A percentile compares a stretch with the other conserved stretches of the same genome.
Evolutionary conservation across 257 asterid genomes (phyloP).

Genomic region (Agastache rugosa): DNA sequence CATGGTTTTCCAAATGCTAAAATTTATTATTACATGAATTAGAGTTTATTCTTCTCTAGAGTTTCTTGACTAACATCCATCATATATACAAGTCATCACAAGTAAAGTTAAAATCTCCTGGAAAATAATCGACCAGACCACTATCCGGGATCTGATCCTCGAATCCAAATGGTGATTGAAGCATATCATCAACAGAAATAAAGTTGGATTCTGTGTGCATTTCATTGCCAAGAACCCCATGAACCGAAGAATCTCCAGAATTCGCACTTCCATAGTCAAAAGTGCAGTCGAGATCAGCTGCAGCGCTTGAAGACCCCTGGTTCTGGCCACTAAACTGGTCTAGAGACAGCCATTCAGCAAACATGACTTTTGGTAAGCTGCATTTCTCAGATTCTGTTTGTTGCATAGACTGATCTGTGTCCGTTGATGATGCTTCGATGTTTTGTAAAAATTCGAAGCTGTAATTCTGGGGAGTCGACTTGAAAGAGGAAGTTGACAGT

Average conservation of each 20-base stretch:
- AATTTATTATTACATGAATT: neutral
- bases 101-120: constrained; percentile 46
- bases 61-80: constrained; percentile 25
- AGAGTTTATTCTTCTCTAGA: constrained; percentile 40
- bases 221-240: constrained; percentile 34
- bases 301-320: constrained; percentile 27
- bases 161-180: constrained; percentile 49
- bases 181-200: constrained; percentile 44
- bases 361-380: constrained; percentile 65
- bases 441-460: constrained; percentile 46
- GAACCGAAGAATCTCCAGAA: constrained; percentile 46
- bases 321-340: constrained; percentile 51
- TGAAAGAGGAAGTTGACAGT: constrained; percentile 34
- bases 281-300: constrained; percentile 25
- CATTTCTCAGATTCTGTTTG: constrained; percentile 35
- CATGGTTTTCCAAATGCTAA: constrained; percentile 13
- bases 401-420: constrained; percentile 49
- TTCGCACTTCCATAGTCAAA: constrained; percentile 31
- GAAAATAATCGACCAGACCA: constrained; percentile 48
- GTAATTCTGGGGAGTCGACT: constrained; percentile 38
- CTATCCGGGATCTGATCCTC: constrained; percentile 50
- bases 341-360: constrained; percentile 76
- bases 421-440: constrained; percentile 35
- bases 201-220: constrained; percentile 29
- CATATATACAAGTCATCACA: constrained; percentile 48